Percentiles rank a stretch among this genome's conserved stretches.
Evolutionary conservation across 805 yeast species (phyloP).

Genomic region (Metahyphopichia silvanorum): DNA sequence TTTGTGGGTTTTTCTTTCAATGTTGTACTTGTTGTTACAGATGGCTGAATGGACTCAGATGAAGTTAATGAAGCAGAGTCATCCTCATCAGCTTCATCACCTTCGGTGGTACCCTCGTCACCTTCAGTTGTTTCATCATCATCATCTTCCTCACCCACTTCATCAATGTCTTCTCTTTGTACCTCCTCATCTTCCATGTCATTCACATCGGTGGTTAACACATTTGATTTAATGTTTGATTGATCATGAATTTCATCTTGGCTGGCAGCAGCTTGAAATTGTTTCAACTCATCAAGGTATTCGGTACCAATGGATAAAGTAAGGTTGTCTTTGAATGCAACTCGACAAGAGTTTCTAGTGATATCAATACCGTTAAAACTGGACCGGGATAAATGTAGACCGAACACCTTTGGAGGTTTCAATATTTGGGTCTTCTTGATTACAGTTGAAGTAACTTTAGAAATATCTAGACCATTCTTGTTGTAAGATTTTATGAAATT

Average conservation of each 20-base stretch:
- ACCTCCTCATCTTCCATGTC: slow-evolving; percentile 31
- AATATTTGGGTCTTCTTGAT: slow-evolving; percentile 60
- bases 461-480: slow-evolving; percentile 40
- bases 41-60: slow-evolving; percentile 8
- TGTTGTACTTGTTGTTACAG: slow-evolving; percentile 6
- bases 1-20: slow-evolving; percentile 7
- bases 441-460: slow-evolving; percentile 58
- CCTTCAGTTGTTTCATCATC: slow-evolving; percentile 16
- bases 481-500: slow-evolving; percentile 46
- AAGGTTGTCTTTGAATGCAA: slow-evolving; percentile 56
- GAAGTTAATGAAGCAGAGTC: slow-evolving; percentile 14
- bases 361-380: slow-evolving; percentile 65
- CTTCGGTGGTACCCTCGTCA: slow-evolving; percentile 16
- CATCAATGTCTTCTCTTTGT: slow-evolving; percentile 38
- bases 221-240: slow-evolving; percentile 14
- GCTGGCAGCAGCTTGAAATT: slow-evolving; percentile 25
- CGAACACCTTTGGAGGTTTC: slow-evolving; percentile 66
- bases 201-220: slow-evolving; percentile 24
- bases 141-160: slow-evolving; percentile 27
- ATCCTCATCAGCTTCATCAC: slow-evolving; percentile 16
- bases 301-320: slow-evolving; percentile 47
- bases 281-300: slow-evolving; percentile 32
- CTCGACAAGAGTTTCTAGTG: slow-evolving; percentile 72
- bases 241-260: slow-evolving; percentile 12
- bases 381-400: slow-evolving; percentile 86